Evolutionary conservation across 1,139 yeast species (phyloP).

Genomic region (Suhomyces choctaworum): DNA sequence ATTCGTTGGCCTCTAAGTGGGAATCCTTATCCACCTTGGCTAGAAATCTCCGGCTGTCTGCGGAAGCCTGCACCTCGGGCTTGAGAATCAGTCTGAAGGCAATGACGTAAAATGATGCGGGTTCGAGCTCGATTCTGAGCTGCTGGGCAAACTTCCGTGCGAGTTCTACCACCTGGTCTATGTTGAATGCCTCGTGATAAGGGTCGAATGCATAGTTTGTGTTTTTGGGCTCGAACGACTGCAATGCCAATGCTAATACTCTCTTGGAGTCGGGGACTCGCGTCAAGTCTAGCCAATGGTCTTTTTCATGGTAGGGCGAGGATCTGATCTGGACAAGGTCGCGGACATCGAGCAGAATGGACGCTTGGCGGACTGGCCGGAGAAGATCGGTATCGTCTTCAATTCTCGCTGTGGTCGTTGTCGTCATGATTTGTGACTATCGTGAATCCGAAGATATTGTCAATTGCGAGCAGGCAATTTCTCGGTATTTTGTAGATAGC

Average conservation of each 20-base stretch:
- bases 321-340: slow-evolving; percentile 19
- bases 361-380: slow-evolving; percentile 15
- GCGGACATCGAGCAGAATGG: slow-evolving; percentile 13
- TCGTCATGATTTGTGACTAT: too few relatives aligned
- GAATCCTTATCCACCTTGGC: slow-evolving; percentile 28
- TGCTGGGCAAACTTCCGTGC: slow-evolving; percentile 18
- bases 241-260: slow-evolving; percentile 29
- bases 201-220: slow-evolving; percentile 22
- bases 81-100: slow-evolving; percentile 31
- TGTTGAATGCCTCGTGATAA: slow-evolving; percentile 27
- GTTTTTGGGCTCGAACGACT: slow-evolving; percentile 20
- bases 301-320: slow-evolving; percentile 30
- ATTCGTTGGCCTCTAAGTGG: slow-evolving; percentile 30
- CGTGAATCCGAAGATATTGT: too few relatives aligned
- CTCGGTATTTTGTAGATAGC: too few relatives aligned
- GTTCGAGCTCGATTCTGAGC: slow-evolving; percentile 16
- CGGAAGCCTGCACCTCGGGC: slow-evolving; percentile 24
- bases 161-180: slow-evolving; percentile 19
- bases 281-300: slow-evolving; percentile 25
- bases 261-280: slow-evolving; percentile 20
- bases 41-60: slow-evolving; percentile 23
- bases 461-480: too few relatives aligned
- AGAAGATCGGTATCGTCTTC: slow-evolving; percentile 15
- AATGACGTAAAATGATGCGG: slow-evolving; percentile 26
- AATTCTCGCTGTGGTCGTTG: slow-evolving; percentile 15